A percentile compares a stretch with the other conserved stretches of the same genome.
These are phyloP conservation scores for Backusella circina DNA, from an alignment of 192 early-diverging fungal genomes.

Conservation along the genomic window DNA sequence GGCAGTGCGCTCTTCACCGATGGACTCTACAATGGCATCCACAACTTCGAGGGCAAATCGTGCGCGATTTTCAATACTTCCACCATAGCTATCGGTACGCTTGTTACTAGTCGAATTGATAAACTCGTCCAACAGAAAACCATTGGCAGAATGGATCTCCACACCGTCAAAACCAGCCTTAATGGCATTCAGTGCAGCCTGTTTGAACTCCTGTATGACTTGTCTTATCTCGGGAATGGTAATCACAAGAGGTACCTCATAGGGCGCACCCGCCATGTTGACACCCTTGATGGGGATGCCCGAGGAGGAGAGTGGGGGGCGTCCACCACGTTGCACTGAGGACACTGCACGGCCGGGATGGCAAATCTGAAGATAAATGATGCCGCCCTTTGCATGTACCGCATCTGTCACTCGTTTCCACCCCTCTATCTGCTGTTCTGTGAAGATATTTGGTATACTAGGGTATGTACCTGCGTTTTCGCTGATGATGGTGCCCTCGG, in stretches of 20 bases:
- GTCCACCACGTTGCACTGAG: neutral
- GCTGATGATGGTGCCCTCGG: slow-evolving; percentile 18
- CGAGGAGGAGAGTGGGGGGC: slow-evolving; percentile 15
- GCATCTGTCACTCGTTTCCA: slow-evolving; percentile 53
- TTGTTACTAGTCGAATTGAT: slow-evolving; percentile 72
- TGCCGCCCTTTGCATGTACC: slow-evolving; percentile 50
- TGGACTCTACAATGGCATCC: slow-evolving; percentile 10
- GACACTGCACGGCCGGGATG: slow-evolving; percentile 12
- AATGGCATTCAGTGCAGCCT: slow-evolving; percentile 64
- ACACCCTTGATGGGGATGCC: slow-evolving; percentile 15
- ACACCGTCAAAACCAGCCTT: slow-evolving; percentile 85
- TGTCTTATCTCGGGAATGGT: neutral
- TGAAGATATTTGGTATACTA: slow-evolving; percentile 30
- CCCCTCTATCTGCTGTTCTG: slow-evolving; percentile 31
- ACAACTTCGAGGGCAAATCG: slow-evolving; percentile 24
- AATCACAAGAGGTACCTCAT: slow-evolving; percentile 17
- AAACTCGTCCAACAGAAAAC: slow-evolving; percentile 84
- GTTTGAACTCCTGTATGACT: neutral
- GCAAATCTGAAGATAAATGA: slow-evolving; percentile 56
- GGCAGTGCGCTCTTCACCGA: slow-evolving; percentile 29
- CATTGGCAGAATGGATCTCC: slow-evolving; percentile 90
- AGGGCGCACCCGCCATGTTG: neutral
- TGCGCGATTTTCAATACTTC: slow-evolving; percentile 23
- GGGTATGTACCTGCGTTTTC: slow-evolving; percentile 1
- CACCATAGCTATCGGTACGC: slow-evolving; percentile 53